These are phyloP conservation scores for Abrus precatorius DNA, from an alignment of 306 rosid genomes.

Conservation along the genomic window DNA sequence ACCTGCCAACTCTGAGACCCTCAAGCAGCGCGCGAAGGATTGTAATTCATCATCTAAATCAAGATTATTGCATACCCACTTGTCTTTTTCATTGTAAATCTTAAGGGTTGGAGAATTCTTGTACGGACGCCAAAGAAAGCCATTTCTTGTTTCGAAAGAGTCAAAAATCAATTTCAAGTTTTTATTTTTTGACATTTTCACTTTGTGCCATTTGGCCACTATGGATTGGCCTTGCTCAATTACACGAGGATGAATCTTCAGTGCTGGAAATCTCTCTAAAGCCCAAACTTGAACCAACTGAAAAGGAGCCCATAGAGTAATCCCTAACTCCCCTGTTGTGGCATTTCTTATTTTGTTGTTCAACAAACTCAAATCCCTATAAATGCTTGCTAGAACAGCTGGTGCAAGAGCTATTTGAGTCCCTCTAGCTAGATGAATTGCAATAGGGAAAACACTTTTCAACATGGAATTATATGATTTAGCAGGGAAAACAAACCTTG, in stretches of 20 bases:
- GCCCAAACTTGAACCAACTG: slow-evolving; percentile 67
- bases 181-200: background rate
- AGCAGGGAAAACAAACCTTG: slow-evolving; percentile 60
- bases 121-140: slow-evolving; percentile 65
- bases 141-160: slow-evolving; percentile 20
- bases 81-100: slow-evolving; percentile 36
- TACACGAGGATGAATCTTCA: slow-evolving; percentile 2
- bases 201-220: slow-evolving; percentile 52
- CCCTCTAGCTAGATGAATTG: slow-evolving; percentile 61
- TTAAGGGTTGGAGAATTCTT: slow-evolving; percentile 39
- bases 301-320: slow-evolving; percentile 53
- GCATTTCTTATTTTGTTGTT: background rate
- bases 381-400: slow-evolving; percentile 60
- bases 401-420: slow-evolving; percentile 65
- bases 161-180: slow-evolving; percentile 39
- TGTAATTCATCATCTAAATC: slow-evolving; percentile 34
- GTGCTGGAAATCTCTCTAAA: slow-evolving; percentile 59
- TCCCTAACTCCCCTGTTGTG: background rate
- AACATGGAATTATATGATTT: background rate
- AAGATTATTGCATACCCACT: slow-evolving; percentile 31
- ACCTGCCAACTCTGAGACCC: slow-evolving; percentile 55
- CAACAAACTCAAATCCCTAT: slow-evolving; percentile 48
- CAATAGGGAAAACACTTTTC: slow-evolving; percentile 53
- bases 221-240: slow-evolving; percentile 37
- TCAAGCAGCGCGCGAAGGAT: slow-evolving; percentile 55